These are phyloP conservation scores for Quercus lobata DNA, from an alignment of 331 rosid genomes.

Conservation along the genomic window DNA sequence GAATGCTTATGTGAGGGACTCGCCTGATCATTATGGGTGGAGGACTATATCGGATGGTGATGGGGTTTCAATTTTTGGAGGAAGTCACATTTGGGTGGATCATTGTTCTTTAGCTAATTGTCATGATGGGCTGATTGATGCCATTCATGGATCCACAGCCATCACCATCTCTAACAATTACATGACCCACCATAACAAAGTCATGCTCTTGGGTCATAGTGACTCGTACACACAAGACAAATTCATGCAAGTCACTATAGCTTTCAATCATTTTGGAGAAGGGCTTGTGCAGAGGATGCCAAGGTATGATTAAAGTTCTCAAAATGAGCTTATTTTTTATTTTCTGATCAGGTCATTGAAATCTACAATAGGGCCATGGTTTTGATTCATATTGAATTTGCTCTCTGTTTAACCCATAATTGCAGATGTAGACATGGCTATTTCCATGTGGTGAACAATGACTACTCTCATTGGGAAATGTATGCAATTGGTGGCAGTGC, in stretches of 20 bases:
- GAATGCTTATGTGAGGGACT: constrained; percentile 75
- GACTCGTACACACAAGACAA: constrained; percentile 64
- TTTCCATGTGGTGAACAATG: constrained; percentile 96
- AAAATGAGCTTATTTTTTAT: background rate
- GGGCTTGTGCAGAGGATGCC: constrained; percentile 95
- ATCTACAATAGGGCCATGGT: background rate
- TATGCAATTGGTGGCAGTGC: constrained; percentile 98
- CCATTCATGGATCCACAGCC: constrained; percentile 78
- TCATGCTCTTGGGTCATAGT: constrained; percentile 94
- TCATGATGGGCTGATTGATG: constrained; percentile 76
- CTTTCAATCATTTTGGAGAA: constrained; percentile 95
- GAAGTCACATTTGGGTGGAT: constrained; percentile 88
- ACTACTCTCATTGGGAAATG: constrained; percentile 84
- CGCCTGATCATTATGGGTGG: constrained; percentile 77
- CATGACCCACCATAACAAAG: constrained; percentile 88
- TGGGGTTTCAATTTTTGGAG: constrained; percentile 79
- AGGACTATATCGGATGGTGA: constrained; percentile 85
- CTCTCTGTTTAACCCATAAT: background rate
- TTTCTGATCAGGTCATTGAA: too few species aligned
- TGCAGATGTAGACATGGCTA: constrained; percentile 92
- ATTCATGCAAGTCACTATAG: constrained; percentile 88
- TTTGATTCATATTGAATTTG: background rate
- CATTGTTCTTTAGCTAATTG: constrained; percentile 75
- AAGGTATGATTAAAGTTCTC: constrained; percentile 33
- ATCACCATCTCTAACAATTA: constrained; percentile 78